These are phyloP conservation scores for Crithidia sp. DNA, from an alignment of 208 protist genomes.

Conservation along the genomic window DNA sequence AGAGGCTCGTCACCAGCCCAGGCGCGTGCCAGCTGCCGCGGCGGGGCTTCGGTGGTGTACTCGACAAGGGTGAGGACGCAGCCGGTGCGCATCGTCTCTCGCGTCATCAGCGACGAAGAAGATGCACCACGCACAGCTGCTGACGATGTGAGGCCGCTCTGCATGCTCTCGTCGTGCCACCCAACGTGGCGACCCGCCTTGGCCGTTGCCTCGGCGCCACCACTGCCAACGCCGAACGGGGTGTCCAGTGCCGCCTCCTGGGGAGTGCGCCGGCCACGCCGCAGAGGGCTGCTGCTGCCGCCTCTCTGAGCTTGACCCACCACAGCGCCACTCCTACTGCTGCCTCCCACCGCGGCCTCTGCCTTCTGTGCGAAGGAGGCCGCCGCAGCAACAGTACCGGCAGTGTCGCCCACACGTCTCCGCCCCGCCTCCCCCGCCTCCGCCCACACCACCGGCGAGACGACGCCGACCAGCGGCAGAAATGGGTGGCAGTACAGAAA, in stretches of 20 bases:
- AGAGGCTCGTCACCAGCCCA: constrained; percentile 22
- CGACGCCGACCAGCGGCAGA: constrained; percentile 63
- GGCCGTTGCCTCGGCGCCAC: background rate
- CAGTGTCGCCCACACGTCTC: background rate
- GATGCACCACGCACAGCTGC: background rate
- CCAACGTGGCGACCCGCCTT: constrained; percentile 25
- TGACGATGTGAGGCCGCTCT: background rate
- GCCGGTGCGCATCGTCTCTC: constrained; percentile 17
- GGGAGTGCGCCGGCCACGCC: background rate
- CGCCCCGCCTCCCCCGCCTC: background rate
- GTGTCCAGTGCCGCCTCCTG: background rate
- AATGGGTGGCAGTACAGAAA: constrained; percentile 86
- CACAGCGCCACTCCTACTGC: no score
- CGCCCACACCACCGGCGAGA: constrained; percentile 45
- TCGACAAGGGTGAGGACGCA: constrained; percentile 33
- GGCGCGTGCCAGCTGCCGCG: constrained; percentile 25
- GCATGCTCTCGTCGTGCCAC: constrained; percentile 18
- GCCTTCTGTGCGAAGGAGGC: background rate
- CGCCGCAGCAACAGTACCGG: background rate
- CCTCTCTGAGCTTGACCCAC: background rate
- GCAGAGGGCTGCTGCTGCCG: background rate
- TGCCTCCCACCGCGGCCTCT: no score
- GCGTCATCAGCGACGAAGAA: background rate
- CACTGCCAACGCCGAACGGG: background rate
- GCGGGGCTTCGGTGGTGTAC: constrained; percentile 25